phyloP scores from a whole-genome alignment of 208 protist species.

The Leishmania lainsoni region DNA sequence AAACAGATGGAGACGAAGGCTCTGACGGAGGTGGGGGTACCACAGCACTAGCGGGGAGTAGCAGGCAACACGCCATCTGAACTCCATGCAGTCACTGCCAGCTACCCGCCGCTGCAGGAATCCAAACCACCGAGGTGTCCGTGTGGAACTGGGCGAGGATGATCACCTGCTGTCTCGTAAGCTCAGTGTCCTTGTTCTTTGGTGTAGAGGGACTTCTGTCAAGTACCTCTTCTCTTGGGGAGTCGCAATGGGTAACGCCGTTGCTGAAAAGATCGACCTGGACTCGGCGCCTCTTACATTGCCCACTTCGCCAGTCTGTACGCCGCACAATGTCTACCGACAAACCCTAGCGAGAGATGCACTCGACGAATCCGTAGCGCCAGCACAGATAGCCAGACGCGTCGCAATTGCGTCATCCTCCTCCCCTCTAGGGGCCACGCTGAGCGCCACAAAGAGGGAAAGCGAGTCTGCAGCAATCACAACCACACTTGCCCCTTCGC shows the following conservation, averaged over 20 bases:
- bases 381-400: not conserved
- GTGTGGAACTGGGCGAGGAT: not conserved
- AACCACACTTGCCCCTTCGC: not conserved
- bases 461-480: not conserved
- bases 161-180: not conserved
- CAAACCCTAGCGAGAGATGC: not conserved
- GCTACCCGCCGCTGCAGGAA: not conserved
- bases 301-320: not conserved
- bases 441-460: not conserved
- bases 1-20: not conserved
- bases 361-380: not conserved
- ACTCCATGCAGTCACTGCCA: not conserved
- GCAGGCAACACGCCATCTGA: not conserved
- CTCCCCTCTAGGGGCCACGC: not conserved
- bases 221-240: not conserved
- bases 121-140: not conserved
- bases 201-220: not conserved
- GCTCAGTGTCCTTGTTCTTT: not conserved
- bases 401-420: not conserved
- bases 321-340: not conserved
- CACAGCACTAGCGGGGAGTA: not conserved
- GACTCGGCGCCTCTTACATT: not conserved
- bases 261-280: not conserved
- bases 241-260: not conserved
- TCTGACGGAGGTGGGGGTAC: not conserved